A percentile compares a stretch with the other conserved stretches of the same genome.
phyloP scores from a whole-genome alignment of 345 rosid genomes.

The Passiflora organensis region DNA sequence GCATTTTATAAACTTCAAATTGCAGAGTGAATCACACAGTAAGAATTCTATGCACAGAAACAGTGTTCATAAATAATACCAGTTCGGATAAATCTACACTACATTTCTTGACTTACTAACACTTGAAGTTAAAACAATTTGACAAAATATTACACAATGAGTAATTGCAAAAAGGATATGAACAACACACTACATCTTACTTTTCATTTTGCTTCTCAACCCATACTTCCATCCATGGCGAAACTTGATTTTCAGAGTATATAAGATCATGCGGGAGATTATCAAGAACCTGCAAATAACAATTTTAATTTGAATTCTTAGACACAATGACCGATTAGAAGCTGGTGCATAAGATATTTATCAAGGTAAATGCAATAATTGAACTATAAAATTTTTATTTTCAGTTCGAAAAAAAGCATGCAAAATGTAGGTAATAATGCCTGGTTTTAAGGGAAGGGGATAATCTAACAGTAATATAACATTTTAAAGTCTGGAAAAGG shows the following conservation, averaged over 20 bases:
- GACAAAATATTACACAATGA: no score
- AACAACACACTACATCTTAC: conserved; percentile 29
- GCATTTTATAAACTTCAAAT: no score
- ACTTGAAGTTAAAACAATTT: no score
- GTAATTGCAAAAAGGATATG: not conserved
- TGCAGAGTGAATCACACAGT: no score
- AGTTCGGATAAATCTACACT: no score
- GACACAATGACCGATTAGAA: conserved; percentile 4
- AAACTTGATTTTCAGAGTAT: conserved; percentile 71
- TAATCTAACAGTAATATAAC: not conserved
- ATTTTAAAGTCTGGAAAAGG: not conserved
- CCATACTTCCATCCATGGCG: conserved; percentile 96
- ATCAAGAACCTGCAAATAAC: conserved; percentile 77
- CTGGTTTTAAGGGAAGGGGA: no score
- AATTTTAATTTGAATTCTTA: not conserved
- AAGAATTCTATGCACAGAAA: no score
- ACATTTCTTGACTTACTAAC: no score
- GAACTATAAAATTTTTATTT: conserved; percentile 1
- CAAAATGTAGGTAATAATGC: not conserved
- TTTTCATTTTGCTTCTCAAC: conserved; percentile 63
- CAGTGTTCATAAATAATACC: no score
- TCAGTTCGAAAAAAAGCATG: not conserved
- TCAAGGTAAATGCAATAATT: not conserved
- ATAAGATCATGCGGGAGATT: conserved; percentile 94
- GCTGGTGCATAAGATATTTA: not conserved